Evolutionary conservation across 1,139 yeast species (phyloP).

Genomic region (Taphrina betulina): DNA sequence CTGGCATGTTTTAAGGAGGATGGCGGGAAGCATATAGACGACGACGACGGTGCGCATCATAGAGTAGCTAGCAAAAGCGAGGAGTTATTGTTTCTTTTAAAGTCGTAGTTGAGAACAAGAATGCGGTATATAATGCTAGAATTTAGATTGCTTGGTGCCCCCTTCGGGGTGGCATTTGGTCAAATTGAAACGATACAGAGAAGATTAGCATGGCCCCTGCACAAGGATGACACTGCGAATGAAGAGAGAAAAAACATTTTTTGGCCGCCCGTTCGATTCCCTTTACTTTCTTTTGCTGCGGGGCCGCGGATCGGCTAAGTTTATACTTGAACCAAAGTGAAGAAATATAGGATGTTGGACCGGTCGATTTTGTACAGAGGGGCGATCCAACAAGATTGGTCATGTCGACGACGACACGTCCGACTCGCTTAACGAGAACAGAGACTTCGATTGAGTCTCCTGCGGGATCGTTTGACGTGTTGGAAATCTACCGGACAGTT

Average conservation of each 20-base stretch:
- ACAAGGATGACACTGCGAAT: conserved; percentile 94
- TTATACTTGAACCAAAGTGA: too few species aligned
- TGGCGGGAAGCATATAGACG: too few species aligned
- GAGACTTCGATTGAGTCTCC: conserved; percentile 30
- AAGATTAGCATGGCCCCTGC: conserved; percentile 99
- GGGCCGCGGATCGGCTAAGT: too few species aligned
- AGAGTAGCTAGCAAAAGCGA: too few species aligned
- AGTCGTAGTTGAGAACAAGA: too few species aligned
- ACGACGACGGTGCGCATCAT: too few species aligned
- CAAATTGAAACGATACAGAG: conserved; percentile 84
- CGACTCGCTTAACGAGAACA: conserved; percentile 14
- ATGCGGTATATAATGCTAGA: background rate
- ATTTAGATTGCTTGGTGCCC: background rate
- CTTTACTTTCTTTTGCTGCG: too few species aligned
- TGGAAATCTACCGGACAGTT: conserved; percentile 30
- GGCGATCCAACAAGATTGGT: too few species aligned
- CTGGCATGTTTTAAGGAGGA: background rate
- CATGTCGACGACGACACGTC: too few species aligned
- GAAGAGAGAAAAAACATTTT: conserved; percentile 87
- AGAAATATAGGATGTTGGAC: too few species aligned
- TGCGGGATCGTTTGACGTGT: conserved; percentile 33
- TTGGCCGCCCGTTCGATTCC: conserved; percentile 41
- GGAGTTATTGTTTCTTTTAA: too few species aligned
- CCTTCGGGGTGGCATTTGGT: conserved; percentile 30
- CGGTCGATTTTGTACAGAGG: too few species aligned